Evolutionary conservation across 1,284 basidiomycete species (phyloP).

Genomic region (Hymenochaete sp.): DNA sequence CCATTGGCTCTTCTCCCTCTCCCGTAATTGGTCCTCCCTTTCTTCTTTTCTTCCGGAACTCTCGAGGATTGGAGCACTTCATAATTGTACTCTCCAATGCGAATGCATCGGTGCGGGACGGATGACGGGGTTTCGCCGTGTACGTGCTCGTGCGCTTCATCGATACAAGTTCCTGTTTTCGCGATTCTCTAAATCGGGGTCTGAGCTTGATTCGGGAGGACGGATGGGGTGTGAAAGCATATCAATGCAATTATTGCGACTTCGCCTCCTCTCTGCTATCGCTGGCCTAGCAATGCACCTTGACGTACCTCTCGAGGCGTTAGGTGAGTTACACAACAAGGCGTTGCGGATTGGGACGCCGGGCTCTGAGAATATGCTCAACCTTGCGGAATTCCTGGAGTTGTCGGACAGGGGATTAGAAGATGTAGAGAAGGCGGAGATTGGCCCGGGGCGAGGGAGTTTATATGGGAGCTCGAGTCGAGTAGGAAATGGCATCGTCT

Average conservation of each 20-base stretch:
- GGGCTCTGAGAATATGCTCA: too few species aligned
- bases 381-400: conserved; percentile 8
- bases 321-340: conserved; percentile 9
- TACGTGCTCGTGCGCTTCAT: background rate
- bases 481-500: conserved; percentile 5
- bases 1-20: conserved; percentile 16
- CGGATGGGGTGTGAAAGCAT: background rate
- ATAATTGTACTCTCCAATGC: too few species aligned
- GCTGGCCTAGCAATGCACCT: conserved; percentile 11
- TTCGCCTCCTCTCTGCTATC: conserved; percentile 10
- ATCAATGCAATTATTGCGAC: too few species aligned
- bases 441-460: too few species aligned
- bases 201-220: background rate
- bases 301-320: conserved; percentile 7
- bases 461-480: conserved; percentile 1
- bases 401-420: conserved; percentile 9
- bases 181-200: background rate
- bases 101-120: conserved; percentile 7
- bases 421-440: conserved; percentile 3
- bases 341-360: conserved; percentile 11
- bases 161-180: background rate
- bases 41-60: conserved; percentile 9
- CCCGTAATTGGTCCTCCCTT: conserved; percentile 13
- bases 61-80: too few species aligned
- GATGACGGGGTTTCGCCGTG: conserved; percentile 3